phyloP scores from a whole-genome alignment of 371 early-diverging fungal species.

The Actinomucor elegans region DNA sequence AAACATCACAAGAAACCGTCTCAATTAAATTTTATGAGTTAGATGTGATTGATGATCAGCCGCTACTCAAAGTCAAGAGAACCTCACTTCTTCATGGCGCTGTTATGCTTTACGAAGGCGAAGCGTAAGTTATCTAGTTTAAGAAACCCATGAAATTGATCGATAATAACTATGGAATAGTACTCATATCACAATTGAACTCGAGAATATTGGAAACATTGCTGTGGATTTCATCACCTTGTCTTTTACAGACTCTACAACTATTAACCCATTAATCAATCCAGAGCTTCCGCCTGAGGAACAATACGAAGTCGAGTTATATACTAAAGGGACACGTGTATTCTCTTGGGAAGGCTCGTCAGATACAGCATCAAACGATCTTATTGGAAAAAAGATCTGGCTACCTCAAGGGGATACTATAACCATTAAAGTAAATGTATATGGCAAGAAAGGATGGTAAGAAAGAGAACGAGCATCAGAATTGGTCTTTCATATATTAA shows the following conservation, averaged over 20 bases:
- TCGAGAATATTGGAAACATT: constrained; percentile 76
- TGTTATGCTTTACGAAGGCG: constrained; percentile 82
- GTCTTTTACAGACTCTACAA: constrained; percentile 69
- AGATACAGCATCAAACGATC: background rate
- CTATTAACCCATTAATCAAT: constrained; percentile 45
- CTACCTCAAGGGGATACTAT: constrained; percentile 57
- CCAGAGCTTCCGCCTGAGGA: constrained; percentile 70
- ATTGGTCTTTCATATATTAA: no score
- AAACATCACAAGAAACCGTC: background rate
- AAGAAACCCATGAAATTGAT: background rate
- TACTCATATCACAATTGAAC: constrained; percentile 52
- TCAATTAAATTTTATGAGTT: constrained; percentile 46
- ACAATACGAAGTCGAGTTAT: constrained; percentile 78
- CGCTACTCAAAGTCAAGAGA: constrained; percentile 62
- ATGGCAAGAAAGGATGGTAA: constrained; percentile 62
- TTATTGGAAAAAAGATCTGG: constrained; percentile 24
- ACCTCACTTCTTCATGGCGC: constrained; percentile 65
- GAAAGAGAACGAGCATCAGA: no score
- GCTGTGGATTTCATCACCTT: constrained; percentile 74
- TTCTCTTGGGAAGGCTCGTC: constrained; percentile 64
- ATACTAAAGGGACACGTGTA: constrained; percentile 62
- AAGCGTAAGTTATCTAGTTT: constrained; percentile 58
- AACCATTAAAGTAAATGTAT: constrained; percentile 60
- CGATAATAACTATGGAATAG: background rate
- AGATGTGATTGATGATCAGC: constrained; percentile 68